Evolutionary conservation across 441 rosid genomes (phyloP).

Genomic region (Isatis lusitanica): DNA sequence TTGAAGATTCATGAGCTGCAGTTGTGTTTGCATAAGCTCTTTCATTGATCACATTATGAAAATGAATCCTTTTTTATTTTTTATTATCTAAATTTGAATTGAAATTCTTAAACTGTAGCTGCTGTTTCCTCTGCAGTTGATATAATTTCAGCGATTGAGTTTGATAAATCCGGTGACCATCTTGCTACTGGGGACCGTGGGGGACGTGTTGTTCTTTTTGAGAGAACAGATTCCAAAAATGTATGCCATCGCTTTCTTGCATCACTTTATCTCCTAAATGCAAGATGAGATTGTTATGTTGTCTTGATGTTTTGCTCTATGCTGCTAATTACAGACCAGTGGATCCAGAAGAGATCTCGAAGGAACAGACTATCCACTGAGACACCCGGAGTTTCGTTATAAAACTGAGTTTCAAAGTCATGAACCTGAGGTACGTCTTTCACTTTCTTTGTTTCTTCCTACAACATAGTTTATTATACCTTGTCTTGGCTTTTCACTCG

Average conservation of each 20-base stretch:
- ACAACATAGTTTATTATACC: conserved; percentile 1
- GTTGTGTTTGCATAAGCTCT: not conserved
- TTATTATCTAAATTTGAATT: conserved; percentile 1
- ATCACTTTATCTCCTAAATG: not conserved
- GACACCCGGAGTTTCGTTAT: conserved; percentile 95
- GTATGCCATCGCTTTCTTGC: conserved; percentile 42
- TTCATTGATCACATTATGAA: not conserved
- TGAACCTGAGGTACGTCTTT: conserved; percentile 82
- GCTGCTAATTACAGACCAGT: conserved; percentile 48
- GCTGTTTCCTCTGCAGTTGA: conserved; percentile 69
- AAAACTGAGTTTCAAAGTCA: conserved; percentile 98
- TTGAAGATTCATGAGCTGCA: not conserved
- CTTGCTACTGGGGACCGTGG: conserved; percentile 98
- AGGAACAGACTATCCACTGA: conserved; percentile 57
- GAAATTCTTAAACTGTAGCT: conserved; percentile 30
- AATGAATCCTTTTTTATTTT: not conserved
- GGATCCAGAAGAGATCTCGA: conserved; percentile 72
- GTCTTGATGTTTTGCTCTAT: conserved; percentile 18
- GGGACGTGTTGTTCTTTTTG: conserved; percentile 93
- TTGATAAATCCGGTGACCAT: conserved; percentile 91
- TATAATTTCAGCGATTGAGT: conserved; percentile 92
- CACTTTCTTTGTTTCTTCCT: not conserved
- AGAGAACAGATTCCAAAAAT: conserved; percentile 77
- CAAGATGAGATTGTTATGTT: conserved; percentile 6
- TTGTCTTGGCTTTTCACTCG: conserved; percentile 27